Evolutionary conservation across 2,329 filamentous ascomycete species (phyloP), one percentile per base, ranked within the genome.

Genomic region (Phyllosticta citrichinensis): DNA sequence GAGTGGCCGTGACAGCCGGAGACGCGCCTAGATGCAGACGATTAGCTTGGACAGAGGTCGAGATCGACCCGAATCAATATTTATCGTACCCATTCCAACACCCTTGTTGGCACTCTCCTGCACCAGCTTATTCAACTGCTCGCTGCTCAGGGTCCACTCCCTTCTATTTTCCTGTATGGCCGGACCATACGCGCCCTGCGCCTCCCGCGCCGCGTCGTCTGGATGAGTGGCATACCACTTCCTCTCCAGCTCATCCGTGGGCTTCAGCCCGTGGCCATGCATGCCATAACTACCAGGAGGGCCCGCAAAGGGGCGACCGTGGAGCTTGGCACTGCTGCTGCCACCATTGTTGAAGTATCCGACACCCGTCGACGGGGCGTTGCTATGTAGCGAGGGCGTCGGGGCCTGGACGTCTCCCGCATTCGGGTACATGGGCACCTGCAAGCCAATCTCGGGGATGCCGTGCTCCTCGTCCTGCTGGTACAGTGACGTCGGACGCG

Each of bases 361-460:
- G 68, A 81, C 74, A 50, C 78, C 78, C 40, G 75, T 67, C 51
- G 72, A 64, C 71, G 55, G 72, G 64, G 72, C 72, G 70, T 55
- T 73, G 68, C 57, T 73, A 66, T 75, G 77, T 9, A 86, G 87
- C 2, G 85, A 83, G 1, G 92, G 91, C 2, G 92, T 94, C 2
- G 94, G 94, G 14, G 94, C 94, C 76, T 99, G 94, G 10, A 97
- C 94, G 71, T 97, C 93, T 64, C 94, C 94, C 52, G 94, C 89
- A 71, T 94, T 85, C 58, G 87, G 88, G 71, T 94, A 88, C 89
- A 99, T 94, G 56, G 94, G 94, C 50, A 99, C 93, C 70, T 92
- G 88, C 69, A 89, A 85, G 55, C 93, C 93, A 66, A 97, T 94
- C 71, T 95, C 89, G 2, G 92, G 92, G 67, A 97, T 96, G 22